These are phyloP conservation scores for Monilinia laxa DNA, from an alignment of 2,329 filamentous ascomycete species.

Conservation along the genomic window DNA sequence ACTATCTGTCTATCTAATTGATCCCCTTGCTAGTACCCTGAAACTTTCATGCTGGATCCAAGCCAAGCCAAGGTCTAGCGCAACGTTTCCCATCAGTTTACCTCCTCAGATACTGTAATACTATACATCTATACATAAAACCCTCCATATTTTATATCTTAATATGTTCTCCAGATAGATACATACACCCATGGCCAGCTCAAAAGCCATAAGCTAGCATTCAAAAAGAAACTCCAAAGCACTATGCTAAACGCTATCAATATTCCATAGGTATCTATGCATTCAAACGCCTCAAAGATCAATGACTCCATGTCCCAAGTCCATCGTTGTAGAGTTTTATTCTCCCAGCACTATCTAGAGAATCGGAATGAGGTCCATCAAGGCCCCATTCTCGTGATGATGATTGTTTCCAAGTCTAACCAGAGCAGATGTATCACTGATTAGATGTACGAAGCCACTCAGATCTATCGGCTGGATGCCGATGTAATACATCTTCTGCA, in stretches of 20 bases:
- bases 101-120: not conserved
- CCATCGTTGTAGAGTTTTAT: not conserved
- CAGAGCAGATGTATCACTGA: not conserved
- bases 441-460: constrained; percentile 15
- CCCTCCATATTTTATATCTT: not conserved
- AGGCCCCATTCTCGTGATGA: constrained; percentile 8
- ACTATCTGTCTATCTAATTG: too few relatives aligned
- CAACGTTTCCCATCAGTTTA: not conserved
- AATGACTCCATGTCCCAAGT: constrained; percentile 4
- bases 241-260: constrained; percentile 19
- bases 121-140: not conserved
- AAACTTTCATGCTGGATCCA: too few relatives aligned
- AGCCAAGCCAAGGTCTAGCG: not conserved
- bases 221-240: constrained; percentile 6
- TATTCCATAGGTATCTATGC: constrained; percentile 11
- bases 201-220: not conserved
- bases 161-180: not conserved
- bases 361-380: constrained; percentile 20
- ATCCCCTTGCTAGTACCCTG: too few relatives aligned
- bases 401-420: constrained; percentile 9
- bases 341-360: not conserved
- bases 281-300: constrained; percentile 4
- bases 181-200: not conserved
- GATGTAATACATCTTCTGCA: constrained; percentile 46
- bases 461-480: constrained; percentile 50